Evolutionary conservation across 1,139 yeast species (phyloP), one percentile per base, ranked within the genome.

Genomic region (Zygosaccharomyces sapae): DNA sequence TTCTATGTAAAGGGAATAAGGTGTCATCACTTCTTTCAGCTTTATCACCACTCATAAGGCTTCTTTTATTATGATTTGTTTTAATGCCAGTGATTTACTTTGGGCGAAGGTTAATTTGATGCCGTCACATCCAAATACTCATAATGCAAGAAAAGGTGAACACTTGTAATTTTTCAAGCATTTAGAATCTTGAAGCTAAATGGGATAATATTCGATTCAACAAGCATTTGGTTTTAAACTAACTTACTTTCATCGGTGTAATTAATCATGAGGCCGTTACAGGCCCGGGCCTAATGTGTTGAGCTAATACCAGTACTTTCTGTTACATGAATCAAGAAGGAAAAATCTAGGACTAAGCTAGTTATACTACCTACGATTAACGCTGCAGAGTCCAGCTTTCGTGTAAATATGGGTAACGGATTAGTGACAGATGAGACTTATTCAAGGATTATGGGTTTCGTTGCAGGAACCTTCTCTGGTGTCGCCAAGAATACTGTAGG

Each of bases 381-480:
- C 20, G n/a, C 31, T n/a, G 24, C 4, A 27, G 16, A 37, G 30
- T 12, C 9, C 16, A 19, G 12, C 16, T 5, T 30, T 24, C 30
- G 20, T 12, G 35, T 16, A 22, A 25, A 36, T 13, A 36, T 40
- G 22, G 36, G 31, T 9, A 33, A 43, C 16, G 43, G 41, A 40
- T 18, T 49, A 12, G 39, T 49, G 24, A 44, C 48, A 24, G 53
- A 48, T 47, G 59, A 57, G 47, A 46, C 54, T 5, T 56, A 58
- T 41, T 58, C 62, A 27, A 49, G 61, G 34, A 44, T 55, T 7
- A 75, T 81, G 51, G 96, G 96, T 12, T 88, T 87, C 61, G 76
- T 87, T 10, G 96, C 96, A 2, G 96, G 96, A 5, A 80, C 86
- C 61, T 85, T 85, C 61, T 83, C 92, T 0, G 96, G 96, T 16